Conservation (phyloP, 2,329 filamentous ascomycete genomes). For the Emergomyces africanus region DNA sequence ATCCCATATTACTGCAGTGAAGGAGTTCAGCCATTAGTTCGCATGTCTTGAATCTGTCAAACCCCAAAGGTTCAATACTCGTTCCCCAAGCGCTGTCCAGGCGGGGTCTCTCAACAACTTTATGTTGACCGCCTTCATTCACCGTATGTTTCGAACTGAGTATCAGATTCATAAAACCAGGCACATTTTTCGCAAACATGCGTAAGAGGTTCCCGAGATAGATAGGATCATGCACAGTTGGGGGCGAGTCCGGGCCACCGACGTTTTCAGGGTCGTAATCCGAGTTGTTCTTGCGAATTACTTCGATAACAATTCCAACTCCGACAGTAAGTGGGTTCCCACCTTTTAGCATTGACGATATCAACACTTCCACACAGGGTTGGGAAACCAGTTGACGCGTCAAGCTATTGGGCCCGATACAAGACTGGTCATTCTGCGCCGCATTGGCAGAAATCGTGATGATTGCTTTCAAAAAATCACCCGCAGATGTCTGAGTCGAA, state of each 20-base stretch:
- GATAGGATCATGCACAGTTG: slow-evolving; percentile 82
- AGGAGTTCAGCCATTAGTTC: slow-evolving; percentile 96
- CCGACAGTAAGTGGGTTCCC: slow-evolving; percentile 92
- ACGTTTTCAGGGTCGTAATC: slow-evolving; percentile 94
- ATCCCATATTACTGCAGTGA: slow-evolving; percentile 97
- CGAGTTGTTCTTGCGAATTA: slow-evolving; percentile 98
- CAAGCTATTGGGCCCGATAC: slow-evolving; percentile 93
- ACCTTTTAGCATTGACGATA: slow-evolving; percentile 80
- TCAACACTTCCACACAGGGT: slow-evolving; percentile 69
- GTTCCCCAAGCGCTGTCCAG: slow-evolving; percentile 80
- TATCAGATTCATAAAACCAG: slow-evolving; percentile 86
- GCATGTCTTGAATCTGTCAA: slow-evolving; percentile 97
- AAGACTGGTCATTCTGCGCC: slow-evolving; percentile 96
- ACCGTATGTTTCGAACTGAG: slow-evolving; percentile 54
- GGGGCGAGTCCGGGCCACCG: slow-evolving; percentile 62
- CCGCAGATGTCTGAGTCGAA: slow-evolving; percentile 89
- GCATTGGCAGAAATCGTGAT: slow-evolving; percentile 98
- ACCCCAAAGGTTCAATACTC: slow-evolving; percentile 85
- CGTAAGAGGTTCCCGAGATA: slow-evolving; percentile 85
- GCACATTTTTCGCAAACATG: slow-evolving; percentile 79
- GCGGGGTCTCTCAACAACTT: slow-evolving; percentile 56
- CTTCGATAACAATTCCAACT: slow-evolving; percentile 94
- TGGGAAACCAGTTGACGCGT: slow-evolving; percentile 89
- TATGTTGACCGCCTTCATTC: slow-evolving; percentile 38
- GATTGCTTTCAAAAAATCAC: slow-evolving; percentile 96